A percentile compares a stretch with the other conserved stretches of the same genome.
These are phyloP conservation scores for Sporisorium sorghi DNA, from an alignment of 1,284 basidiomycete genomes.

Conservation along the genomic window DNA sequence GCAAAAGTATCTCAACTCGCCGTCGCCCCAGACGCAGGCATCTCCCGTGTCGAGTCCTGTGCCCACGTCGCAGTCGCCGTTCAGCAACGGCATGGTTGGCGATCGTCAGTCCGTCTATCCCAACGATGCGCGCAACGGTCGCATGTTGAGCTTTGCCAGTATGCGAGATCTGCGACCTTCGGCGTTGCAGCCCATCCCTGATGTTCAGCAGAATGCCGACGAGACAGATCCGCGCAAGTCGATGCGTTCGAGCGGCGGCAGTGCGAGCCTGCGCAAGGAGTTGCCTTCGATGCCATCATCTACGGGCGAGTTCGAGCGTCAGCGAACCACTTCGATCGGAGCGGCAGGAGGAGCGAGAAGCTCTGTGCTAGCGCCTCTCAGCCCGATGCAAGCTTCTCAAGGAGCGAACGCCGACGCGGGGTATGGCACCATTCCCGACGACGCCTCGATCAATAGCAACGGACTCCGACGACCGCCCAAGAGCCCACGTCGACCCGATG, in stretches of 20 bases:
- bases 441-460: conserved; percentile 22
- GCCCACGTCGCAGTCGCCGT: conserved; percentile 5
- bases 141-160: conserved; percentile 40
- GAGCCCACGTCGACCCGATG: conserved; percentile 43
- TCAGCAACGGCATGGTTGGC: conserved; percentile 2
- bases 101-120: conserved; percentile 8
- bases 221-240: conserved; percentile 17
- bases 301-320: conserved; percentile 12
- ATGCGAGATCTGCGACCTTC: conserved; percentile 24
- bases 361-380: conserved; percentile 29
- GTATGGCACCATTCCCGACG: conserved; percentile 17
- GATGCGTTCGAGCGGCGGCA: conserved; percentile 24
- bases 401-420: conserved; percentile 11
- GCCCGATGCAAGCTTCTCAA: conserved; percentile 3
- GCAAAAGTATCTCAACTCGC: conserved; percentile 50
- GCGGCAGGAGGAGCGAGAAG: conserved; percentile 15
- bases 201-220: conserved; percentile 11
- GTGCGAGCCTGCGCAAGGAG: conserved; percentile 34
- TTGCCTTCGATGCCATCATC: conserved; percentile 36
- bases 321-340: conserved; percentile 15
- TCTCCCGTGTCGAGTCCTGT: conserved; percentile 12
- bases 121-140: conserved; percentile 7
- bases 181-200: conserved; percentile 32
- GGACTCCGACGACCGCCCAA: conserved; percentile 34
- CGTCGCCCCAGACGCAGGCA: conserved; percentile 37